Base-by-base conservation (phyloP, 225 moss, liverwort and hornwort species). In the Neckera pumila region DNA sequence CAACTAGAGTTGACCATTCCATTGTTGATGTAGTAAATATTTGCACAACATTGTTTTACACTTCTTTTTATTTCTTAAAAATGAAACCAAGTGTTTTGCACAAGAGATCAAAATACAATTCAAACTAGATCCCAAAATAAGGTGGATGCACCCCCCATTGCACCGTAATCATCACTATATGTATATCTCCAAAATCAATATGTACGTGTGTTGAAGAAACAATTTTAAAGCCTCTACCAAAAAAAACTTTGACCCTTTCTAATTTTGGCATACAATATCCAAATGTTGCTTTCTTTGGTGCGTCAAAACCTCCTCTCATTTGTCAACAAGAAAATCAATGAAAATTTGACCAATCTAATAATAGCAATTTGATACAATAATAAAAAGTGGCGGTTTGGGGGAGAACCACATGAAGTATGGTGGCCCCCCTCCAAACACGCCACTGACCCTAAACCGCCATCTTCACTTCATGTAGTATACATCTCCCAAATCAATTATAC, bases 351-450 rank as follows among this genome's bases (percentile, higher is more conserved):
- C 3, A 28, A 2, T 10, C 28, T 45, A 36, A 18, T 26, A 23
- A 38, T 22, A 38, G 3, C 23, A 38, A 69, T 2, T 23, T 38
- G 12, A 7, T 1, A 69, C 12, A n/a, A 4, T 38, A 7, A 1
- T 2, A 38, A 7, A 66, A 69, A 31, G 2, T 69, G 12, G 22
- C 0, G 1, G 0, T 38, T 69, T 22, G 2, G 4, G 2, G 4
- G 5, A 4, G 25, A 40, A 70, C 4, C 25, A 70, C 7, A 40
- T 40, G 3, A 25, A 2, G 2, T 69, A 14, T 25, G 8, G 25
- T 23, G 14, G 3, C 0, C 40, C 3, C 11, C 11, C 2, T 0
- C 4, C 1, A 2, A 40, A 40, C 14, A 25, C 1, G 2, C 8
- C 40, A 40, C 0, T 38, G 1, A 7, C 0, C 7, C 1, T 40